Base-by-base conservation (phyloP, 1,139 yeast genomes). In the Geotrichum phurueaensis region DNA sequence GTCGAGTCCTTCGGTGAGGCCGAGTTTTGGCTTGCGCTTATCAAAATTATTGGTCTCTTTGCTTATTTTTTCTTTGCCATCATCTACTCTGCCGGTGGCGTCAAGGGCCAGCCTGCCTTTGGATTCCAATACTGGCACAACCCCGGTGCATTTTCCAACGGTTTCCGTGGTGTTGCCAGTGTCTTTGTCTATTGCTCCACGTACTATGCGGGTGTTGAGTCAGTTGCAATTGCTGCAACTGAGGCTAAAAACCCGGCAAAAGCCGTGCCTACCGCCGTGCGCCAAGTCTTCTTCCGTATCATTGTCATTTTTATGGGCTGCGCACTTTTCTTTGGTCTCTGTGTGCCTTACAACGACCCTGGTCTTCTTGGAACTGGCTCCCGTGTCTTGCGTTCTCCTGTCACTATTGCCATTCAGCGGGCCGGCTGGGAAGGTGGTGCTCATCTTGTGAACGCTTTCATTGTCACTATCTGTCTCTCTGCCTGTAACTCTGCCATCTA, bases 181-280 rank as follows among this genome's bases (percentile, higher is more conserved):
- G 85, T 88, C 1, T 85, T 87, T 69, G 88, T 86, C 13, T 86
- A 83, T 73, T 86, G 89, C 56, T 83, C 88, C 12, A 71, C 80
- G 43, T 84, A 88, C 84, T 69, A 84, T 56, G 78, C 81, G n/a
- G 96, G 95, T 33, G 86, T 92, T 64, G 97, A 92, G 75, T 81
- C 89, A 66, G 88, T 89, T 36, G 97, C 96, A 67, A 83, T 92
- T 61, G 84, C 96, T 3, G 94, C 96, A 22, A 96, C 96, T 71
- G 97, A 92, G 76, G 82, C 94, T 57, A 80, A 82, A 57, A 87
- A 89, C 74, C 97, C 97, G 61, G 80, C 88, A 71, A 84, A 82
- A 66, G 81, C 95, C 15, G 89, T 92, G 59, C 97, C 97, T 61
- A 81, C 81, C 62, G 97, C 97, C 39, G 88, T 89, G 69, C 83